These are phyloP conservation scores for Pythium myriotylum DNA, from an alignment of 352 stramenopile genomes.

Conservation along the genomic window DNA sequence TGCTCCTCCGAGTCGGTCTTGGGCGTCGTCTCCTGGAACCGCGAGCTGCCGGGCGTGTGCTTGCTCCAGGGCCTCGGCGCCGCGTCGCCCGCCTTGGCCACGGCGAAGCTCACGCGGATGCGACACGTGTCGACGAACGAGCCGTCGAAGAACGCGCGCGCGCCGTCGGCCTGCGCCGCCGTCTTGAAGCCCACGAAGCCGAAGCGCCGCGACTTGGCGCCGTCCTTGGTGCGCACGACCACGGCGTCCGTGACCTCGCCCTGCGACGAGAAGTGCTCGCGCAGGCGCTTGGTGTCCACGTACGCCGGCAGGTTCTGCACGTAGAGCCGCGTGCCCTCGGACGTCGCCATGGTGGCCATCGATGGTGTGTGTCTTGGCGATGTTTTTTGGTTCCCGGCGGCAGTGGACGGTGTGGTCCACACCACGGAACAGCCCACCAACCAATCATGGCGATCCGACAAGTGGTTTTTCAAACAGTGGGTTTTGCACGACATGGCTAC, in stretches of 20 bases:
- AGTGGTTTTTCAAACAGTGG: constrained; percentile 26
- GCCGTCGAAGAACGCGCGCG: constrained; percentile 75
- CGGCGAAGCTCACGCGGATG: constrained; percentile 83
- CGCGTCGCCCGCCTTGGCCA: constrained; percentile 62
- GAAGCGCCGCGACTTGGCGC: constrained; percentile 80
- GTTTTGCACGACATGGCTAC: constrained; percentile 21
- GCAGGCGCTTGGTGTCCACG: constrained; percentile 70
- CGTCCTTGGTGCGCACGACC: constrained; percentile 90
- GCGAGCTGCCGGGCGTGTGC: constrained; percentile 85
- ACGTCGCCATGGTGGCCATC: constrained; percentile 9
- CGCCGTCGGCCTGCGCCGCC: constrained; percentile 53
- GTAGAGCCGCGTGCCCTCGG: constrained; percentile 56
- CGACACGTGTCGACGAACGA: constrained; percentile 91
- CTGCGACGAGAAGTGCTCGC: constrained; percentile 74
- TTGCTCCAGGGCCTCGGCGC: constrained; percentile 88
- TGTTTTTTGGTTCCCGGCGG: no score
- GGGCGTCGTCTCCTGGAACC: constrained; percentile 25
- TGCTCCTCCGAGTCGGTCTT: constrained; percentile 17
- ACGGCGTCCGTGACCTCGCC: constrained; percentile 89
- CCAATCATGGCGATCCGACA: constrained; percentile 6
- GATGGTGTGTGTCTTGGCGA: not conserved
- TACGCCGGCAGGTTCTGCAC: constrained; percentile 85
- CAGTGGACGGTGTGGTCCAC: constrained; percentile 11
- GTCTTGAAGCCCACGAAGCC: constrained; percentile 87
- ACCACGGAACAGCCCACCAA: constrained; percentile 19